Conservation (phyloP, 179 eudicot genomes). For the Beta corolliflora region DNA sequence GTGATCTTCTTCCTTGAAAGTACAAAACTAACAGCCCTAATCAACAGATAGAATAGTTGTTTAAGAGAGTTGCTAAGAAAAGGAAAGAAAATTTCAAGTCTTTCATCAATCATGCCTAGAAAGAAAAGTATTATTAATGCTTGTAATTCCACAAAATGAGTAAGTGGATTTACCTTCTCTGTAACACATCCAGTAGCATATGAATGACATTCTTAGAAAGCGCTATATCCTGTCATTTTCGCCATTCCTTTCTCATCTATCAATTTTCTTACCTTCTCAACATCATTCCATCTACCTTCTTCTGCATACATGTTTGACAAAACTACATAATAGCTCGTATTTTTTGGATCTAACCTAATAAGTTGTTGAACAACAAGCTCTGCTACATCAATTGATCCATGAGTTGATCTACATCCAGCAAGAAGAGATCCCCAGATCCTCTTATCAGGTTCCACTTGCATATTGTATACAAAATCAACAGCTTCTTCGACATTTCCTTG, state of each 20-base stretch:
- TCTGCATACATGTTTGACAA: constrained; percentile 67
- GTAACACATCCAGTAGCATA: not conserved
- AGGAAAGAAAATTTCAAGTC: not conserved
- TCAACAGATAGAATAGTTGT: not conserved
- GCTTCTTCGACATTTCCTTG: constrained; percentile 64
- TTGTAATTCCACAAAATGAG: not conserved
- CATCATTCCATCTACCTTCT: constrained; percentile 68
- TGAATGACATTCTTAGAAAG: not conserved
- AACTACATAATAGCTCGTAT: constrained; percentile 50
- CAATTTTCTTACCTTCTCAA: constrained; percentile 38
- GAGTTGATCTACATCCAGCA: constrained; percentile 61
- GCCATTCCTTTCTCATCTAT: constrained; percentile 24
- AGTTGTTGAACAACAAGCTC: constrained; percentile 55
- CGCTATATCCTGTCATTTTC: constrained; percentile 29
- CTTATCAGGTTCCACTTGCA: constrained; percentile 70
- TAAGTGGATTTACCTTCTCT: constrained; percentile 2
- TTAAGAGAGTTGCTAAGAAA: not conserved
- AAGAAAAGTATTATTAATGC: not conserved
- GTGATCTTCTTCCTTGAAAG: not conserved
- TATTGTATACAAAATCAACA: constrained; percentile 60
- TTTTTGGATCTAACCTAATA: constrained; percentile 51
- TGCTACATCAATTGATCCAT: constrained; percentile 43
- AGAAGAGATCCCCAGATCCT: constrained; percentile 79
- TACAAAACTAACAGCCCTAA: not conserved
- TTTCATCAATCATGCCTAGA: not conserved